Base-by-base conservation (phyloP, 225 moss, liverwort and hornwort species). In the Rhytidiadelphus loreus region DNA sequence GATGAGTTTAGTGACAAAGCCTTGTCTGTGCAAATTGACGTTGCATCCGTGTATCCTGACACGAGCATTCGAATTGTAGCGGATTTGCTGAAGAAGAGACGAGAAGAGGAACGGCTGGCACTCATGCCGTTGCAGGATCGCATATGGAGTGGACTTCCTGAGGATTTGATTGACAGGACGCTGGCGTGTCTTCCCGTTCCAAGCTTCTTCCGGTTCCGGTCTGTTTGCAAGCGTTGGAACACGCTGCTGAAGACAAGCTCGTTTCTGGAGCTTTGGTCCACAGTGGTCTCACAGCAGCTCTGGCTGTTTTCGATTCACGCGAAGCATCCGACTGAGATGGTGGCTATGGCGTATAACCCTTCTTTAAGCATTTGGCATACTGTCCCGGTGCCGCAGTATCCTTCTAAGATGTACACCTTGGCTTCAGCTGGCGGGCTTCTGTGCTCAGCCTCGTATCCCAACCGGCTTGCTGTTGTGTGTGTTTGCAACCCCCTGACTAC, bases 141-240 rank as follows among this genome's bases (percentile, higher is more conserved):
- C 76, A 93, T 94, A 57, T 94, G 94, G 94, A 92, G 94, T 37
- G 94, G 93, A 50, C 87, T 94, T 41, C 94, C 94, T 16, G 94
- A 94, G 86, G 94, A 94, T 84, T 76, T 94, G 73, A 92, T 94
- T 10, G 94, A 94, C 62, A 83, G 94, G 48, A 94, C 93, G 37
- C 92, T 94, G 39, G 94, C 94, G 11, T 94, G 94, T 77, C 89
- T 94, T 33, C 94, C 94, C 7, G 94, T 94, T 18, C 94, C 94
- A 7, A 94, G 94, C 68, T 94, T 94, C 86, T 94, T 94, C 77
- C 87, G 94, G 15, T 94, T 94, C 50, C 93, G 94, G 9, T 91
- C 94, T 7, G 94, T 94, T 33, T 94, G 94, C 89, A 94, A 94
- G 90, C 94, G 94, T 39, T 94, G 94, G 94, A 94, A 93, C 83